Evolutionary conservation across 345 rosid genomes (phyloP).

Genomic region (Murraya paniculata): DNA sequence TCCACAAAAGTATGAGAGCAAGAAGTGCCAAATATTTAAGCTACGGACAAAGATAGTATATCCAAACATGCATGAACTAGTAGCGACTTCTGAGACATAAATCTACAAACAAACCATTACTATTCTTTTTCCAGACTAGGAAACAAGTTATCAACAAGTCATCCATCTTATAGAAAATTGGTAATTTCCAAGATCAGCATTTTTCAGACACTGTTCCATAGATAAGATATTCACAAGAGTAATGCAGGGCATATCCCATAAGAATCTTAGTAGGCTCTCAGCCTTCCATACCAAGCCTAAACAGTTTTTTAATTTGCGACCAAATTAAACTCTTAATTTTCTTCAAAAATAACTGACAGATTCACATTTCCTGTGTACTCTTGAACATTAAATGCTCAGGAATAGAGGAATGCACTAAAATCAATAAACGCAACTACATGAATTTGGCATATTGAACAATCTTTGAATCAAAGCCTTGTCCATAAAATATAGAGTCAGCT

Average conservation of each 20-base stretch:
- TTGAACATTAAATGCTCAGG: neutral
- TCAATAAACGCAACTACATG: neutral
- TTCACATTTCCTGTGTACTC: neutral
- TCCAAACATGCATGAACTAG: neutral
- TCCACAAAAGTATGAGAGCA: constrained; percentile 9
- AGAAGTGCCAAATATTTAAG: constrained; percentile 4
- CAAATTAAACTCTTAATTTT: neutral
- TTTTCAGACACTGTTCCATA: neutral
- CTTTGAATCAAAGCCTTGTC: neutral
- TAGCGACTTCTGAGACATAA: neutral
- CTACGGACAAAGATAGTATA: neutral
- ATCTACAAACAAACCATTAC: neutral
- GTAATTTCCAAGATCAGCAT: neutral
- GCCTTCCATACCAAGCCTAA: neutral
- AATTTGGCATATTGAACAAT: too few relatives aligned
- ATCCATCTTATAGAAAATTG: neutral
- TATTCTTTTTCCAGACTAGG: neutral
- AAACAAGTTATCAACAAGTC: neutral
- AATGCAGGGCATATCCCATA: neutral
- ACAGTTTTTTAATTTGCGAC: neutral
- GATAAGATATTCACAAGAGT: neutral
- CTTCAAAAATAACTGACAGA: neutral
- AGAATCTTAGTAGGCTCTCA: neutral
- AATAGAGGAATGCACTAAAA: neutral
- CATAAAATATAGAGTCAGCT: neutral